phyloP scores from a whole-genome alignment of 1,139 yeast species.

The Suhomyces taliae region DNA sequence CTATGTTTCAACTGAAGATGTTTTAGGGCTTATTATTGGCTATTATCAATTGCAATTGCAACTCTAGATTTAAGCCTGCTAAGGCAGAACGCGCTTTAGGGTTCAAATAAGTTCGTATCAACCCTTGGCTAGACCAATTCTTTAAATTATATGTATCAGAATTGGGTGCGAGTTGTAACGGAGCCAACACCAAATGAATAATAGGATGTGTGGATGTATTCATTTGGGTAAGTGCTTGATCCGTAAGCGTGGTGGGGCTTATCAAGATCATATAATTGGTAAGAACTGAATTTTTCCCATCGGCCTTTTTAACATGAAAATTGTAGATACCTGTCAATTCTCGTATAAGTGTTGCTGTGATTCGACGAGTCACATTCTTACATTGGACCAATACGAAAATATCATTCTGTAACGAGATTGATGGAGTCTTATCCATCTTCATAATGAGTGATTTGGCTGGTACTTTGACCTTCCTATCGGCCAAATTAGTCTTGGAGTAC shows the following conservation, averaged over 20 bases:
- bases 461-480: slow-evolving; percentile 1
- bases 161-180: not conserved
- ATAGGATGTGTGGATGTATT: slow-evolving; percentile 57
- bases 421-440: slow-evolving; percentile 6
- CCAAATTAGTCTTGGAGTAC: not conserved
- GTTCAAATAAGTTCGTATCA: slow-evolving; percentile 47
- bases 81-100: slow-evolving; percentile 39
- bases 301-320: slow-evolving; percentile 35
- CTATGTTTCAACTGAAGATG: not conserved
- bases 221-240: slow-evolving; percentile 57
- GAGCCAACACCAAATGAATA: slow-evolving; percentile 30
- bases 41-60: slow-evolving; percentile 20
- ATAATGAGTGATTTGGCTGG: slow-evolving; percentile 9
- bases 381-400: slow-evolving; percentile 56
- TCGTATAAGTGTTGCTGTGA: slow-evolving; percentile 53
- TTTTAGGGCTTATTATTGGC: not conserved
- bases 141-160: slow-evolving; percentile 27
- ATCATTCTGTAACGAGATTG: slow-evolving; percentile 26
- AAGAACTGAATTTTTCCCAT: slow-evolving; percentile 17
- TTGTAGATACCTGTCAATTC: slow-evolving; percentile 59
- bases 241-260: slow-evolving; percentile 61
- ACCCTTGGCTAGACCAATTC: slow-evolving; percentile 43
- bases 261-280: slow-evolving; percentile 42
- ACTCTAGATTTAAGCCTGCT: slow-evolving; percentile 38
- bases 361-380: slow-evolving; percentile 47